Evolutionary conservation across 805 yeast genomes (phyloP), one percentile per base, ranked within the genome.

Genomic region (Ogataea salicorniae): DNA sequence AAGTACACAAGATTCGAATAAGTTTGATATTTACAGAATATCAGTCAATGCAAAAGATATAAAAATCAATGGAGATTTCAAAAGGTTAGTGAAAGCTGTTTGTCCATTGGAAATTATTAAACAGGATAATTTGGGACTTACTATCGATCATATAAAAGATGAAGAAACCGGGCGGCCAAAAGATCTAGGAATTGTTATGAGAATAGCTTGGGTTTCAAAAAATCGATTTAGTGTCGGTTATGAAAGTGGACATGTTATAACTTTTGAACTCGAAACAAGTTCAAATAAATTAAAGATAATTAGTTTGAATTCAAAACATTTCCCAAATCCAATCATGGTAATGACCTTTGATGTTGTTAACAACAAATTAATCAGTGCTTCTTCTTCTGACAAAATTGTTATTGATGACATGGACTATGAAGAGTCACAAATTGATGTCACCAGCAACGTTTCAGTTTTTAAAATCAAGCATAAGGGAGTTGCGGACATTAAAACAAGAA

Each of bases 141-240:
- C 34, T 3, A 46, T 48, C 8, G 42, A 48, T 35, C 52, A 46
- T 17, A 44, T 48, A 4, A 48, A 56, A 22, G 58, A 56, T 14
- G 50, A 48, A 2, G 48, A 55, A 9, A 57, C 53, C 18, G 42
- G 41, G 11, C 34, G 41, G 18, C 42, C 48, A 13, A 51, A 55
- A 34, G 79, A 73, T 15, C 72, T 77, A 34, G 95, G 95, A 1
- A 83, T 86, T 37, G 75, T 84, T 14, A 85, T 88, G 89, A 75
- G 72, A 41, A 55, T 84, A 3, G 50, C 58, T 1, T 74, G 79
- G 63, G 55, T 74, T 1, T 56, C 55, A 11, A 54, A 58, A 2
- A 51, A 61, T 9, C 47, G 63, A 1, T 57, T 80, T 16, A 63
- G 64, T 16, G 69, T 83, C 6, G 96, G 95, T 1, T 87, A 76